Evolutionary conservation across 2,329 filamentous ascomycete species (phyloP), one percentile per base, ranked within the genome.

Genomic region (Nemania sp.): DNA sequence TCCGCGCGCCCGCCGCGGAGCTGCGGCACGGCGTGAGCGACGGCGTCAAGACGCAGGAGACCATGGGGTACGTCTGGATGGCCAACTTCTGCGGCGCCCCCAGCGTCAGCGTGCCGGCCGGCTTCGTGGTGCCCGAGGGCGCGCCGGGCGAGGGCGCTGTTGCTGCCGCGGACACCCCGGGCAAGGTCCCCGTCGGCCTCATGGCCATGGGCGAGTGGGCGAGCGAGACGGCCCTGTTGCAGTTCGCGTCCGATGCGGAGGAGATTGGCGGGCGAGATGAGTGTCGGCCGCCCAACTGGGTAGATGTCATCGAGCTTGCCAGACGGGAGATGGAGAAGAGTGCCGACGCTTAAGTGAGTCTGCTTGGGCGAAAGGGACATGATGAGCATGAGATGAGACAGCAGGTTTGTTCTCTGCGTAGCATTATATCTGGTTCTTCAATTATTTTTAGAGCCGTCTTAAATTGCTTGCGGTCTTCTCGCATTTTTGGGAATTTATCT

Each of bases 141-240:
- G 60, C 63, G 15, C 65, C 66, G 3, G 65, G 61, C 3, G 75
- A 71, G 0, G 75, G 74, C 0, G 63, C 69, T 1, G 67, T 78
- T 0, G 74, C 72, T 1, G 71, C 69, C 1, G 70, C 69, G 32
- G 70, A 75, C 9, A 74, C 71, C 0, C 65, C 67, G 18, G 80
- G 77, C 0, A 78, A 77, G 60, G 73, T 85, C 0, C 82, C 83
- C 0, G 76, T 85, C 2, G 83, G 83, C 1, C 67, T 85, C 34
- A 85, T 85, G 82, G 82, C 78, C 1, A 81, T 78, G 48, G 82
- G 80, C 0, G 83, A 85, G 66, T 85, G 83, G 83, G 80, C 79
- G 1, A 75, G 74, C 3, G 83, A 85, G 68, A 77, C 80, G 53
- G 72, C 75, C 2, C 67, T 85, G 65, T 62, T 85, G 50, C 72